Conservation (phyloP, 441 rosid genomes). For the Codiaeum variegatum region DNA sequence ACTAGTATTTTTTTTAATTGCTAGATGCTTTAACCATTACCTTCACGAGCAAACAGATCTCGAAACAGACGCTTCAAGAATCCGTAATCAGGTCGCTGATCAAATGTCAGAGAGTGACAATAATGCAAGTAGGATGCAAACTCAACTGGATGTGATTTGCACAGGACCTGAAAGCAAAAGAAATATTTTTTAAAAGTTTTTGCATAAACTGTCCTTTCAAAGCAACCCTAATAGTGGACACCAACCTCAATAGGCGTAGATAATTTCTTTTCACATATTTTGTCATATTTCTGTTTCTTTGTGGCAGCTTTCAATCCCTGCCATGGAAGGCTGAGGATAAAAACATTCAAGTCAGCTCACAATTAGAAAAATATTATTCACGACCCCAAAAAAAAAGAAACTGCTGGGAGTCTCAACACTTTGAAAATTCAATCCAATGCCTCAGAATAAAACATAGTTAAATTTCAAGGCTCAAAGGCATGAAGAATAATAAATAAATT, state of each 20-base stretch:
- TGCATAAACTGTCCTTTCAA: not conserved
- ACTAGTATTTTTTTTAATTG: not conserved
- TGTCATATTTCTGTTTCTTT: constrained; percentile 90
- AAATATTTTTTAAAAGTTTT: not conserved
- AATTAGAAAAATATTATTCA: not conserved
- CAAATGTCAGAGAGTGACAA: constrained; percentile 82
- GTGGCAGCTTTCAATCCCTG: constrained; percentile 93
- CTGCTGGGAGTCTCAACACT: not conserved
- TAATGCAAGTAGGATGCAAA: constrained; percentile 90
- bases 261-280: constrained; percentile 89
- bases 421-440: not conserved
- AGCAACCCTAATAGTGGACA: constrained; percentile 13
- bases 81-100: constrained; percentile 88
- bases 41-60: constrained; percentile 73
- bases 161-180: constrained; percentile 50
- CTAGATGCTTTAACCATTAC: constrained; percentile 28
- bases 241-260: constrained; percentile 91
- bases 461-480: not conserved
- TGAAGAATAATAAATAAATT: not conserved
- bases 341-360: constrained; percentile 18
- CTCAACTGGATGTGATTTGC: constrained; percentile 90
- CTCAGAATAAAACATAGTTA: not conserved
- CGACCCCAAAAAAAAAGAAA: not conserved
- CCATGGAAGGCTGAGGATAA: constrained; percentile 82
- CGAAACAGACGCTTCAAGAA: constrained; percentile 84